A percentile compares a stretch with the other conserved stretches of the same genome.
Conservation (phyloP, 2,329 filamentous ascomycete species). For the Westerdykella aurantiaca region DNA sequence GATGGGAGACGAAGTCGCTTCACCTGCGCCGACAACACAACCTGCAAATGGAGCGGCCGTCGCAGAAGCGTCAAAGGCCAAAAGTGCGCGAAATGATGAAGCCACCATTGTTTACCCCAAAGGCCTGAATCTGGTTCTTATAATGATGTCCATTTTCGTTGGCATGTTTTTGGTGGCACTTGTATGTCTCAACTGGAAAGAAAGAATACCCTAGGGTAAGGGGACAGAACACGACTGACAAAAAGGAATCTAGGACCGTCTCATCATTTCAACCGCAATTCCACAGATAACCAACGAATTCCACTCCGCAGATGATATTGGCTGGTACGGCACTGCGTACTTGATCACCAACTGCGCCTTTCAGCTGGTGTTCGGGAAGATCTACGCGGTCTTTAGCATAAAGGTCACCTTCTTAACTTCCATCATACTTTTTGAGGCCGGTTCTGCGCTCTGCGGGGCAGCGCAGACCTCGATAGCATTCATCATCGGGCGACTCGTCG, state of each 20-base stretch:
- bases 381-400: slow-evolving; percentile 40
- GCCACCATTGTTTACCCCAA: neutral
- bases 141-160: slow-evolving; percentile 3
- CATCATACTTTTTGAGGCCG: slow-evolving; percentile 15
- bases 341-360: slow-evolving; percentile 18
- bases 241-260: no score
- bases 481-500: slow-evolving; percentile 15
- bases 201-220: no score
- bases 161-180: slow-evolving; percentile 3
- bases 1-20: no score
- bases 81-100: no score
- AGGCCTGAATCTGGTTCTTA: slow-evolving; percentile 1
- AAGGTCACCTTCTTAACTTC: slow-evolving; percentile 24
- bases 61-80: no score
- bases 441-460: slow-evolving; percentile 15
- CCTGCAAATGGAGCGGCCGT: no score
- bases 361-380: slow-evolving; percentile 35
- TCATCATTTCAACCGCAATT: slow-evolving; percentile 36
- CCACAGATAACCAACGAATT: slow-evolving; percentile 38
- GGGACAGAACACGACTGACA: no score
- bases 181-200: neutral
- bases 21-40: no score
- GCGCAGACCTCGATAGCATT: slow-evolving; percentile 11
- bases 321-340: slow-evolving; percentile 30
- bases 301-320: slow-evolving; percentile 28